Evolutionary conservation across 495 filamentous ascomycete species (phyloP), one percentile per base, ranked within the genome.

Genomic region (Xylaria acuta): DNA sequence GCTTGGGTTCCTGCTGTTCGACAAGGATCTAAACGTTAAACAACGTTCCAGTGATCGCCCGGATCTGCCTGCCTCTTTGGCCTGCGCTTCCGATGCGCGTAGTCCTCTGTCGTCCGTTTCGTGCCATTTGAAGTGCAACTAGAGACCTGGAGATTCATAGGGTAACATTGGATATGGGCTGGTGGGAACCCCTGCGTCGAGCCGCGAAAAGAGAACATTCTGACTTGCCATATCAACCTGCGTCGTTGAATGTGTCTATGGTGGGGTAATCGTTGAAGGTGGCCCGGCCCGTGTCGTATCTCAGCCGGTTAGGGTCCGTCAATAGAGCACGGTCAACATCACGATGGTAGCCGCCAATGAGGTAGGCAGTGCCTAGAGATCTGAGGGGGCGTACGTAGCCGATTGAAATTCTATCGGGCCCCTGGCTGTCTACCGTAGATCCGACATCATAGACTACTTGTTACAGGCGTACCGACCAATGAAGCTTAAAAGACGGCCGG

Each of bases 171-270:
- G n/a, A 63, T 41, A 30, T 25, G 67, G 38, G 67, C 67, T 69
- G 16, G 11, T 69, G 68, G 68, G 54, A 70, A 70, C 58, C 58
- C 68, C 68, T 70, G 68, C 68, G 45, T 63, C 34, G 43, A 70
- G 68, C 67, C 56, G 32, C 58, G 32, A 38, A 22, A 59, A 34
- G 53, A n/a, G 40, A 45, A 59, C 11, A 14, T 34, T 68, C 30
- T 41, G 45, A 54, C 32, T 54, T 38, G 45, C 40, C 47, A 27
- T 40, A 38, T 67, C 32, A 47, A 32, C 64, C 62, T 25, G 62
- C 5, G 11, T 47, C 18, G 38, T 34, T 49, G 41, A 49, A 32
- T 54, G 32, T 38, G 27, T 16, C 12, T 59, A 34, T 47, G 38
- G 9, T 20, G 53, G 45, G 40, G 11, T 18, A 25, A 49, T n/a